A percentile compares a stretch with the other conserved stretches of the same genome.
These are phyloP conservation scores for Geotrichum reessii DNA, from an alignment of 1,139 yeast species.

Conservation along the genomic window DNA sequence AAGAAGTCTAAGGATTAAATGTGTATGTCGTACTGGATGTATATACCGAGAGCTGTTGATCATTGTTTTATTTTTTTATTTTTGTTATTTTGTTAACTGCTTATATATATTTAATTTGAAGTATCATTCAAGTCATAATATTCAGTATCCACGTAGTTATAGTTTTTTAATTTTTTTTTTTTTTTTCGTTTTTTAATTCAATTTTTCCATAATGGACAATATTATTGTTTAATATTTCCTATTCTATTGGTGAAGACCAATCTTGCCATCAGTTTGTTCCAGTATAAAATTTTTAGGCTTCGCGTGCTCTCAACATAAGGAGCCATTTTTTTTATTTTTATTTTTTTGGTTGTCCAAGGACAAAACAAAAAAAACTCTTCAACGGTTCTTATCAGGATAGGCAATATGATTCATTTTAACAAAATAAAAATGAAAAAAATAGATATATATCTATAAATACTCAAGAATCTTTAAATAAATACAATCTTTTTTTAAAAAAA, in stretches of 20 bases:
- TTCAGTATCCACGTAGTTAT: background rate
- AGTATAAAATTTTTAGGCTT: background rate
- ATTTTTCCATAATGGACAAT: background rate
- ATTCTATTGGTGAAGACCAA: background rate
- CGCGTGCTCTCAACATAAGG: constrained; percentile 19
- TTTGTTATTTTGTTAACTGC: background rate
- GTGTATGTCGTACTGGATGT: constrained; percentile 11
- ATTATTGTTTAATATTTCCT: background rate
- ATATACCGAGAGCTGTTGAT: background rate
- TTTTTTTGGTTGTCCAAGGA: background rate
- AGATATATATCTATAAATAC: background rate
- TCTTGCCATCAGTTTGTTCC: background rate
- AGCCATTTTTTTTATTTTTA: constrained; percentile 3
- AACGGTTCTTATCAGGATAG: background rate
- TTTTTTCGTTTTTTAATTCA: background rate
- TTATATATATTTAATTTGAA: background rate
- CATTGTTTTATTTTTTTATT: constrained; percentile 3
- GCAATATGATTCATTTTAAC: background rate
- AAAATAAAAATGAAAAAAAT: background rate
- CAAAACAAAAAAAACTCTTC: background rate
- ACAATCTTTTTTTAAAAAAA: background rate
- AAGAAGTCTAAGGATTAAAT: constrained; percentile 25
- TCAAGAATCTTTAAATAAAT: background rate
- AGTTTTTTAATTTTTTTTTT: background rate
- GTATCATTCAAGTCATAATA: background rate